phyloP scores from a whole-genome alignment of 169 alveolate genomes.

The Cryptosporidium baileyi region DNA sequence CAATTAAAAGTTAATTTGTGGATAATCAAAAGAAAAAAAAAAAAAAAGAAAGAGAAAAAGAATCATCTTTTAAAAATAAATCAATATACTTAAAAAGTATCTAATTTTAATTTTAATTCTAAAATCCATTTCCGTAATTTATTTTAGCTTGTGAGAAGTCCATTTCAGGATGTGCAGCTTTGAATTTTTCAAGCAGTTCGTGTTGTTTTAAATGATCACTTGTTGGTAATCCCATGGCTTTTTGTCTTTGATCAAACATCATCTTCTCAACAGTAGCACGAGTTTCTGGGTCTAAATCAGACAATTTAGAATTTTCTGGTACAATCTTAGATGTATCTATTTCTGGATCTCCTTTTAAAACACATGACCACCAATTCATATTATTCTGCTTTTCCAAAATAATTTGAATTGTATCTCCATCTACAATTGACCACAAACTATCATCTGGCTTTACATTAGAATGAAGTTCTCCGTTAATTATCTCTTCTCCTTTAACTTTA shows the following conservation, averaged over 20 bases:
- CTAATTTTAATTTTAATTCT: neutral
- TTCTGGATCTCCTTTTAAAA: slow-evolving; percentile 91
- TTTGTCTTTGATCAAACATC: slow-evolving; percentile 94
- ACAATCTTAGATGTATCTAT: slow-evolving; percentile 95
- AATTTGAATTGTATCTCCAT: slow-evolving; percentile 84
- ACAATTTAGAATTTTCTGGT: slow-evolving; percentile 95
- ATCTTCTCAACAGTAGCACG: slow-evolving; percentile 95
- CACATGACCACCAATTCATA: slow-evolving; percentile 96
- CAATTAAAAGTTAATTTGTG: too few relatives aligned
- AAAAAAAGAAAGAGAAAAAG: neutral
- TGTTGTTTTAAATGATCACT: slow-evolving; percentile 91
- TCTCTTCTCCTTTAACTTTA: slow-evolving; percentile 75
- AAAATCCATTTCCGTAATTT: slow-evolving; percentile 76
- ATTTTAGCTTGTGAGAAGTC: slow-evolving; percentile 95
- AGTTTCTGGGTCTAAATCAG: slow-evolving; percentile 96
- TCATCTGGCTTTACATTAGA: slow-evolving; percentile 91
- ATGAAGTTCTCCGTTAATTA: slow-evolving; percentile 89
- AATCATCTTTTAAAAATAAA: neutral
- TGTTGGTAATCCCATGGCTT: slow-evolving; percentile 93
- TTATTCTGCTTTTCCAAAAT: slow-evolving; percentile 89
- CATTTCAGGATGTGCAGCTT: slow-evolving; percentile 96
- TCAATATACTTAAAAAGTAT: neutral
- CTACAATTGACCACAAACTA: slow-evolving; percentile 94
- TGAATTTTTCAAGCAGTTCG: slow-evolving; percentile 91
- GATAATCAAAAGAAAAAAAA: neutral